Percentiles rank a stretch among this genome's conserved stretches.
phyloP scores from a whole-genome alignment of 371 early-diverging fungal genomes.

The Nematocida sp. region DNA sequence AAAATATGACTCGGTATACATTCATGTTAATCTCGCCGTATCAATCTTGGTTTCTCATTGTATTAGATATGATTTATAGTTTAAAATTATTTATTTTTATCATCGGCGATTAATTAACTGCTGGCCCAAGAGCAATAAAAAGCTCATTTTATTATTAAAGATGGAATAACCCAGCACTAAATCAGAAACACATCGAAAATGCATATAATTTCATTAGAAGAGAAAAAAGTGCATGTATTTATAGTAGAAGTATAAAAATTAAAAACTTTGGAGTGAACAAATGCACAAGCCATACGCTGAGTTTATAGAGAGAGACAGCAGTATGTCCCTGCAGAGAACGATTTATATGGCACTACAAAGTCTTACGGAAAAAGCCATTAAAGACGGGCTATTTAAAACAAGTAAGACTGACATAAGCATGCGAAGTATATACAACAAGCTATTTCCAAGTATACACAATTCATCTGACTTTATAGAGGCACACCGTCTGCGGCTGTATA shows the following conservation, averaged over 20 bases:
- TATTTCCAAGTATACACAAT: slow-evolving; percentile 23
- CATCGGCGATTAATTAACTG: too few species aligned
- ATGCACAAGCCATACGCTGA: slow-evolving; percentile 48
- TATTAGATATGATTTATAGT: too few species aligned
- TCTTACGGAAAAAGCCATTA: slow-evolving; percentile 37
- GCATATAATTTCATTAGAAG: too few species aligned
- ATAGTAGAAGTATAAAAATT: not conserved
- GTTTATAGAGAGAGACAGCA: slow-evolving; percentile 56
- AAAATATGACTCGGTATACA: too few species aligned
- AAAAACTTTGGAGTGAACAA: slow-evolving; percentile 36
- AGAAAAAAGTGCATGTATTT: too few species aligned
- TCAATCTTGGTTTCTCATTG: too few species aligned
- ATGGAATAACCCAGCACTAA: too few species aligned
- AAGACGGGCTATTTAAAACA: slow-evolving; percentile 30
- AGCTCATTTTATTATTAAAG: too few species aligned
- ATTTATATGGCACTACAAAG: slow-evolving; percentile 32
- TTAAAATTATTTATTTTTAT: too few species aligned
- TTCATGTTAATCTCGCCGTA: too few species aligned
- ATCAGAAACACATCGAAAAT: too few species aligned
- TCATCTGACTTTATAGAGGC: slow-evolving; percentile 34
- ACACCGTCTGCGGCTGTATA: slow-evolving; percentile 41
- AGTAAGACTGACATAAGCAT: slow-evolving; percentile 23
- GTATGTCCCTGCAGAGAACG: slow-evolving; percentile 53
- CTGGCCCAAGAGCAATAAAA: too few species aligned
- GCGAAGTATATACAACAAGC: slow-evolving; percentile 41